Conservation (phyloP, 2,329 filamentous ascomycete genomes). For the Cercospora zeina region DNA sequence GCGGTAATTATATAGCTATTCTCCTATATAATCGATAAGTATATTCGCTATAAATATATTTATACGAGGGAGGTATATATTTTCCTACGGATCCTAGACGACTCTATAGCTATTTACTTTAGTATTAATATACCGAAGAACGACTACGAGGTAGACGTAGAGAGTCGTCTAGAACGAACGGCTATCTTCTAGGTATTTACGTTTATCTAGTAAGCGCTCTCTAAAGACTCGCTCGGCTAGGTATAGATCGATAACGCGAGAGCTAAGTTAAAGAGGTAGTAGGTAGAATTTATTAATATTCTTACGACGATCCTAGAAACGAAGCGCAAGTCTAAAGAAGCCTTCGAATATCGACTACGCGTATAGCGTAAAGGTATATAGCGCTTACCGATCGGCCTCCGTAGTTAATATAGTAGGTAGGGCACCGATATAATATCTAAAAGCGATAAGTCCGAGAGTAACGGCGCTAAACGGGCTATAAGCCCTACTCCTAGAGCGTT, state of each 20-base stretch:
- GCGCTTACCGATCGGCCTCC: background rate
- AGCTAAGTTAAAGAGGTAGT: conserved; percentile 4
- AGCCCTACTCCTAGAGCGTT: background rate
- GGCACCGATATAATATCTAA: background rate
- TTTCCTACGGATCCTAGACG: conserved; percentile 17
- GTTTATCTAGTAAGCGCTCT: conserved; percentile 14
- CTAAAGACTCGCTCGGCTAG: conserved; percentile 2
- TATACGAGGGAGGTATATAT: conserved; percentile 18
- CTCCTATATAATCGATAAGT: conserved; percentile 23
- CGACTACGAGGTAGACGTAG: conserved; percentile 5
- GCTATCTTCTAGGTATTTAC: conserved; percentile 17
- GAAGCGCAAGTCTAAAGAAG: conserved; percentile 7
- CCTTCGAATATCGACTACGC: conserved; percentile 3
- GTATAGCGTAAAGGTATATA: conserved; percentile 1
- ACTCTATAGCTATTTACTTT: conserved; percentile 7
- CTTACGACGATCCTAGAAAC: conserved; percentile 5
- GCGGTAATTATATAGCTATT: conserved; percentile 21
- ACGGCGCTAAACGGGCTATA: background rate
- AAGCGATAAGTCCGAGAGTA: background rate
- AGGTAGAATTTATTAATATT: conserved; percentile 13
- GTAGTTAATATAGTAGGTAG: background rate
- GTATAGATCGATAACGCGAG: conserved; percentile 5
- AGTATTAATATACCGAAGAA: conserved; percentile 3
- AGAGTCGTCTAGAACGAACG: conserved; percentile 15
- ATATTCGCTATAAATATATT: conserved; percentile 18